A percentile compares a stretch with the other conserved stretches of the same genome.
Evolutionary conservation across 345 rosid genomes (phyloP).

Genomic region (Eucalyptus cladocalyx): DNA sequence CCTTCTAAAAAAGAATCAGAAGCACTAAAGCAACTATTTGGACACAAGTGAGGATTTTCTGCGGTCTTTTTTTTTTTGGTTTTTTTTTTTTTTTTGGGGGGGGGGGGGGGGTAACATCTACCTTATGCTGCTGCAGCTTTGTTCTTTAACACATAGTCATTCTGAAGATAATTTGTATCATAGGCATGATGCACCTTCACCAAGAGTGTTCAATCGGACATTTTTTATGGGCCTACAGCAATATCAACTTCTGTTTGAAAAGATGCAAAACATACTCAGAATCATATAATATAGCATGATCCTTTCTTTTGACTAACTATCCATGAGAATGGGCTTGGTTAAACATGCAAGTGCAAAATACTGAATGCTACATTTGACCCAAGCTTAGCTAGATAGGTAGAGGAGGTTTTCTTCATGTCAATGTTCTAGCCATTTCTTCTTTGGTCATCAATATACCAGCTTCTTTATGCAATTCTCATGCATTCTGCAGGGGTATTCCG

Average conservation of each 20-base stretch:
- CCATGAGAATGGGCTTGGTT: not conserved
- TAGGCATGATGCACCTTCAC: not conserved
- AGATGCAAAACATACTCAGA: not conserved
- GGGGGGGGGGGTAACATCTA: not conserved
- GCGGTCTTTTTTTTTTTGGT: not conserved
- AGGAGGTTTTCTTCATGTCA: not conserved
- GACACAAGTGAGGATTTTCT: not conserved
- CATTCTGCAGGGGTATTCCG: slow-evolving; percentile 49
- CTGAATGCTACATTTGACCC: not conserved
- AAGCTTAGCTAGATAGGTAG: not conserved
- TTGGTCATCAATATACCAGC: not conserved
- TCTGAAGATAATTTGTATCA: not conserved
- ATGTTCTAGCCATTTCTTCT: not conserved
- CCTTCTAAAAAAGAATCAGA: not conserved
- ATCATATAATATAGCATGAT: not conserved
- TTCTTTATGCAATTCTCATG: not conserved
- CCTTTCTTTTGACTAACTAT: not conserved
- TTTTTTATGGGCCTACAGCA: not conserved
- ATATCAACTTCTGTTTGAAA: not conserved
- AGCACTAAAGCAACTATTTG: not conserved
- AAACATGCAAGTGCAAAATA: not conserved
- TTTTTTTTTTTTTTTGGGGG: too few species aligned
- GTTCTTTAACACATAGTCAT: not conserved
- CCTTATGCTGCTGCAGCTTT: not conserved
- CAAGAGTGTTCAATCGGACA: not conserved